These are phyloP conservation scores for Botrytis sinoallii DNA, from an alignment of 2,329 filamentous ascomycete species.

Conservation along the genomic window DNA sequence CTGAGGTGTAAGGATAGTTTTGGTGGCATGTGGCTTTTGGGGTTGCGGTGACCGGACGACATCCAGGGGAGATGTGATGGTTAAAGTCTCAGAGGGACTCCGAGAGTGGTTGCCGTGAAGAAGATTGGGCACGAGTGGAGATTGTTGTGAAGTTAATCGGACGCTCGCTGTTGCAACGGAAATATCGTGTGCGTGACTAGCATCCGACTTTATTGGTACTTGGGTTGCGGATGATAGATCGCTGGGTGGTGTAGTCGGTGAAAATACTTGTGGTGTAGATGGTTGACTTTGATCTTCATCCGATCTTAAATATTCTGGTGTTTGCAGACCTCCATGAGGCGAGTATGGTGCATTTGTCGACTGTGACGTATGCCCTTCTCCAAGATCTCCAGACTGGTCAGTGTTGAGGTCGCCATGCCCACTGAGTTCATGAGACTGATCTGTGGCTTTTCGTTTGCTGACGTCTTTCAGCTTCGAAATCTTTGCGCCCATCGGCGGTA, in stretches of 20 bases:
- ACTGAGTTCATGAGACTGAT: slow-evolving; percentile 18
- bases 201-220: slow-evolving; percentile 29
- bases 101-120: slow-evolving; percentile 25
- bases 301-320: slow-evolving; percentile 30
- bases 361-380: not conserved
- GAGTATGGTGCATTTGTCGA: not conserved
- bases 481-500: slow-evolving; percentile 33
- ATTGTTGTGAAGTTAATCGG: not conserved
- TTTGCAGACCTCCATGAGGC: slow-evolving; percentile 26
- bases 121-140: slow-evolving; percentile 17
- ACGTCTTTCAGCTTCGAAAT: slow-evolving; percentile 34
- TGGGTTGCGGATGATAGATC: slow-evolving; percentile 15
- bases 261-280: slow-evolving; percentile 25
- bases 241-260: slow-evolving; percentile 31
- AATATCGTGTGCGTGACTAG: slow-evolving; percentile 16
- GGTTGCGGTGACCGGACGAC: slow-evolving; percentile 32
- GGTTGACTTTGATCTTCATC: slow-evolving; percentile 25
- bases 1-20: slow-evolving; percentile 29
- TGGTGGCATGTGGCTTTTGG: slow-evolving; percentile 27
- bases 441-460: slow-evolving; percentile 26
- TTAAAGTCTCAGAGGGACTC: slow-evolving; percentile 32
- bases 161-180: not conserved
- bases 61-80: slow-evolving; percentile 30
- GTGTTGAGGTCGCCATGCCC: not conserved
- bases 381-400: not conserved